A percentile compares a stretch with the other conserved stretches of the same genome.
These are phyloP conservation scores for Microcyclosporella mali DNA, from an alignment of 2,329 filamentous ascomycete genomes.

Conservation along the genomic window DNA sequence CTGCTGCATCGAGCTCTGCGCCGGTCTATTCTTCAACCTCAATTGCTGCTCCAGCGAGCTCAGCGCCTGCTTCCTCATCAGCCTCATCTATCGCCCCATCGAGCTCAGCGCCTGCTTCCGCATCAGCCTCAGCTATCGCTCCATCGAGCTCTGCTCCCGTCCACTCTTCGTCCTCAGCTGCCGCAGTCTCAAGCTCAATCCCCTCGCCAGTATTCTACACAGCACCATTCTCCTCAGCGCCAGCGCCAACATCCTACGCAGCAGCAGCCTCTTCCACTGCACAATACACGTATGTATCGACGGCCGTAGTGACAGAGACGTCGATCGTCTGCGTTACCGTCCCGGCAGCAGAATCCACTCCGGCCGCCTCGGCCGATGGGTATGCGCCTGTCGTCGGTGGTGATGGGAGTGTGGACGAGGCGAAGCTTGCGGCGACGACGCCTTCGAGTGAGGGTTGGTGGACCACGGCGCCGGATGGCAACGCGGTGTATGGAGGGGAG, in stretches of 20 bases:
- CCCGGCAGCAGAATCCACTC: neutral
- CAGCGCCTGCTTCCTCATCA: too few species aligned
- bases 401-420: slow-evolving; percentile 6
- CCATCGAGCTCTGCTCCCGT: neutral
- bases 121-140: neutral
- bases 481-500: slow-evolving; percentile 3
- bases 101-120: neutral
- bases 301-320: neutral
- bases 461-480: slow-evolving; percentile 6
- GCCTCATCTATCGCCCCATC: too few species aligned
- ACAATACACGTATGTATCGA: too few species aligned
- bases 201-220: too few species aligned
- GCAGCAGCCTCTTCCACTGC: neutral
- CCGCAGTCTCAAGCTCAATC: neutral
- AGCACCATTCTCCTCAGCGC: neutral
- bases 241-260: neutral
- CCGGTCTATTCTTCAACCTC: too few species aligned
- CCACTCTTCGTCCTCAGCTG: too few species aligned
- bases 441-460: slow-evolving; percentile 7
- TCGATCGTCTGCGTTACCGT: slow-evolving; percentile 1
- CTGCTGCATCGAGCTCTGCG: neutral
- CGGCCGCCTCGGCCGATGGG: neutral
- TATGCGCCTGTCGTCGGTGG: slow-evolving; percentile 8
- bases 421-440: slow-evolving; percentile 1
- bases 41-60: too few species aligned